Evolutionary conservation across 176 grass and related monocot genomes (phyloP).

Genomic region (Musa acuminata): DNA sequence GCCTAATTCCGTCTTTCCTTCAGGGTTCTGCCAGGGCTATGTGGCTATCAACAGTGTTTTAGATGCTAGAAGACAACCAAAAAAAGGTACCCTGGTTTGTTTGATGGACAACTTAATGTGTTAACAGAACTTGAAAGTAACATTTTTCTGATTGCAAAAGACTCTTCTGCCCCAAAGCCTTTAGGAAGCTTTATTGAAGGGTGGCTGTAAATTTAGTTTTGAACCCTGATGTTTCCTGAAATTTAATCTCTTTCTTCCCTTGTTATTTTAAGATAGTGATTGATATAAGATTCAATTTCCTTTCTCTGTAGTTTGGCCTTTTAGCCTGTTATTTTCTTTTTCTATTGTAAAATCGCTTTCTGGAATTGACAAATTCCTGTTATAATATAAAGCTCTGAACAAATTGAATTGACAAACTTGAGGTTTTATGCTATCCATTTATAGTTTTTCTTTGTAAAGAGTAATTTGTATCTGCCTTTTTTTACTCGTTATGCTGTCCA

Average conservation of each 20-base stretch:
- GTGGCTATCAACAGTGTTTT: conserved; percentile 57
- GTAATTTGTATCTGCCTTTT: background rate
- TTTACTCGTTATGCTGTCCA: conserved; percentile 5
- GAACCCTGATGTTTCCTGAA: background rate
- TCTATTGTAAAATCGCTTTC: too few relatives aligned
- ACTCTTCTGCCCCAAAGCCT: background rate
- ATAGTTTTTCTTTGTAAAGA: background rate
- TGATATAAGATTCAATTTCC: too few relatives aligned
- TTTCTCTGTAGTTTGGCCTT: too few relatives aligned
- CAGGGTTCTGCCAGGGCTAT: conserved; percentile 72
- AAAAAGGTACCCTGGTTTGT: conserved; percentile 97
- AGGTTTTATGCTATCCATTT: background rate
- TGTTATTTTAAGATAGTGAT: background rate
- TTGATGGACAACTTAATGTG: conserved; percentile 69
- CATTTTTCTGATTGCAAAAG: conserved; percentile 11
- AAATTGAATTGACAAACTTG: background rate
- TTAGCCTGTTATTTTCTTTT: too few relatives aligned
- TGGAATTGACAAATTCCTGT: too few relatives aligned
- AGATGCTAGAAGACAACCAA: conserved; percentile 61
- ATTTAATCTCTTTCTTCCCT: background rate
- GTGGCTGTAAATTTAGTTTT: background rate
- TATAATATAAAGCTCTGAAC: too few relatives aligned
- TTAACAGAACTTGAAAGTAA: conserved; percentile 17
- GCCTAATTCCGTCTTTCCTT: conserved; percentile 77
- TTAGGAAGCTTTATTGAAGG: background rate